Percentiles rank a stretch among this genome's conserved stretches.
Conservation (phyloP, 176 grass and related monocot species). For the Oryza rufipogon region DNA sequence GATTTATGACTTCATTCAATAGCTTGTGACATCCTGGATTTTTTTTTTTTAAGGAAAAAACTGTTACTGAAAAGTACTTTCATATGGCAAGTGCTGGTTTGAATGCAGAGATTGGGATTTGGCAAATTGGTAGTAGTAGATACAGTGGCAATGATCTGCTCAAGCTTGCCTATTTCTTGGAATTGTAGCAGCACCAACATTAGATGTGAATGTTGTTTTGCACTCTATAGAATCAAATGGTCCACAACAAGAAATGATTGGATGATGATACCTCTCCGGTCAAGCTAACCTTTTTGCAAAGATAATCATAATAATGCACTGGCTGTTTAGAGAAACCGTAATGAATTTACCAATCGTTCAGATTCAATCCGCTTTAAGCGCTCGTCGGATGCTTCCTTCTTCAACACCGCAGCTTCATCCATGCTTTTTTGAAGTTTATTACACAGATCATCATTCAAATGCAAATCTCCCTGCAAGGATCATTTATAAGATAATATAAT, state of each 20-base stretch:
- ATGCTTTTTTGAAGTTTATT: slow-evolving; percentile 37
- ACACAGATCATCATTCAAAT: slow-evolving; percentile 10
- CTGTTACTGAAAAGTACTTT: not conserved
- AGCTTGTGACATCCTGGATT: not conserved
- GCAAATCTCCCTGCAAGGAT: slow-evolving; percentile 41
- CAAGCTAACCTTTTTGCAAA: not conserved
- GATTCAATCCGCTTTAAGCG: slow-evolving; percentile 54
- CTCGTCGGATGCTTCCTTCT: slow-evolving; percentile 51
- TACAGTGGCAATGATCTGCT: slow-evolving; percentile 2
- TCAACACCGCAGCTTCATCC: slow-evolving; percentile 40
- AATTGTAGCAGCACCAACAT: not conserved
- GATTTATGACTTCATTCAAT: not conserved
- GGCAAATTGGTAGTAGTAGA: not conserved
- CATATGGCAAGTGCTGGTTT: not conserved
- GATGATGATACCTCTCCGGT: not conserved
- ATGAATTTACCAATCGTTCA: slow-evolving; percentile 48
- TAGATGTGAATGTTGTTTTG: not conserved
- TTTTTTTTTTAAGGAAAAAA: not conserved
- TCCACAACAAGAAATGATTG: not conserved
- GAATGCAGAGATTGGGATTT: not conserved
- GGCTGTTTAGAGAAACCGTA: not conserved
- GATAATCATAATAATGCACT: not conserved
- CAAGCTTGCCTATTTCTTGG: not conserved
- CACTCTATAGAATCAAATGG: slow-evolving; percentile 12
- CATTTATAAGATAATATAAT: not conserved